These are phyloP conservation scores for Oehlia diaphana DNA, from an alignment of 192 early-diverging fungal genomes.

Conservation along the genomic window DNA sequence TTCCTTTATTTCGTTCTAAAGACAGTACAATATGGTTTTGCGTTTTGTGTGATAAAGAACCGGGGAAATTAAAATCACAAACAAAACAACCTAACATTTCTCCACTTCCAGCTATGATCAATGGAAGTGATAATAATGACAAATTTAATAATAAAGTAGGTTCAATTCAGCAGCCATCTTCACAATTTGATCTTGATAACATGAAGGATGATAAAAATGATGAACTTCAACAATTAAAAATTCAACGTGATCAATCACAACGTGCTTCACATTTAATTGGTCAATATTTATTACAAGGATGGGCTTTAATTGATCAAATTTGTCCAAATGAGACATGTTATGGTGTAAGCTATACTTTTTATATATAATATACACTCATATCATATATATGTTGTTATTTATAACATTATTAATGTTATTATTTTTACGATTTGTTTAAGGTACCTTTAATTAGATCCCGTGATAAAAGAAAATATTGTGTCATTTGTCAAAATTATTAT, in stretches of 20 bases:
- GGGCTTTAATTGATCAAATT: conserved; percentile 58
- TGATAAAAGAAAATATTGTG: conserved; percentile 46
- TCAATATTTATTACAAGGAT: conserved; percentile 56
- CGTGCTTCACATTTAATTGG: conserved; percentile 54
- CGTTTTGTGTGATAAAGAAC: conserved; percentile 5
- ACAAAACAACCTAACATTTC: not conserved
- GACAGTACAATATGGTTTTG: conserved; percentile 22
- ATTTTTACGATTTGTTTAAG: conserved; percentile 5
- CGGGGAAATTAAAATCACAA: not conserved
- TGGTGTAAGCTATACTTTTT: conserved; percentile 39
- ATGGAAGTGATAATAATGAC: not conserved
- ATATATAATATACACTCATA: no score
- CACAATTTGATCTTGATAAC: not conserved
- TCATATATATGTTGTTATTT: no score
- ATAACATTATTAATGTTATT: no score
- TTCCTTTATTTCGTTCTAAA: conserved; percentile 21
- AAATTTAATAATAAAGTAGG: not conserved
- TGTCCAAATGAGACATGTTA: conserved; percentile 52
- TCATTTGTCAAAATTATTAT: conserved; percentile 43
- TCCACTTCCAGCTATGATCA: not conserved
- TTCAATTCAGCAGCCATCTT: not conserved
- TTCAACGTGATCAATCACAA: conserved; percentile 47
- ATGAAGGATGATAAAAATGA: conserved; percentile 24
- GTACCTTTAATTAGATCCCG: conserved; percentile 38
- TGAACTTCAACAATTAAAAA: conserved; percentile 32